phyloP scores from a whole-genome alignment of 1,284 basidiomycete species.

The Amylostereum areolatum region DNA sequence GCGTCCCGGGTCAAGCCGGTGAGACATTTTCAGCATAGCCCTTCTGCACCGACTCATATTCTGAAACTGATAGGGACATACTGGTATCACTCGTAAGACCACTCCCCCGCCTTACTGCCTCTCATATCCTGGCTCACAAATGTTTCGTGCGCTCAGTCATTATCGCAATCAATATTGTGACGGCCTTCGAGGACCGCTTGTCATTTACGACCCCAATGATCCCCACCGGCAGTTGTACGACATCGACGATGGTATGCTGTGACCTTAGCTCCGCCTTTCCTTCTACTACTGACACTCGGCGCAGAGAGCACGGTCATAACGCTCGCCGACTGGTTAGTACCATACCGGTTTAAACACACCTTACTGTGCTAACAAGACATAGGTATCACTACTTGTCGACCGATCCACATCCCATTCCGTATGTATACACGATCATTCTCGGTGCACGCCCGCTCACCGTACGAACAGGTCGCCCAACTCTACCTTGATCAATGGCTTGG shows the following conservation, averaged over 20 bases:
- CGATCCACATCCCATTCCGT: background rate
- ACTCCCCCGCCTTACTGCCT: background rate
- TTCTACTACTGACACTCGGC: background rate
- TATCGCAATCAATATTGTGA: constrained; percentile 40
- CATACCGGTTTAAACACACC: background rate
- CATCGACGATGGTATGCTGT: constrained; percentile 34
- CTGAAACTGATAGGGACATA: constrained; percentile 13
- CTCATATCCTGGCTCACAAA: background rate
- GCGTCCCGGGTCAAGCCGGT: constrained; percentile 27
- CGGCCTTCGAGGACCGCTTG: constrained; percentile 20
- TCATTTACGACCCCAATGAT: constrained; percentile 37
- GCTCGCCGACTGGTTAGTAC: constrained; percentile 31
- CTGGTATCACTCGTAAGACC: constrained; percentile 16
- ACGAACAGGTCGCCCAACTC: constrained; percentile 22
- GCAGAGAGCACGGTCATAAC: constrained; percentile 31
- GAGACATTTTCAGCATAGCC: constrained; percentile 7
- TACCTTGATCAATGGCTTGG: constrained; percentile 43
- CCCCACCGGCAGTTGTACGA: constrained; percentile 33
- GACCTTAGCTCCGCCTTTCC: background rate
- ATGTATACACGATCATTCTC: constrained; percentile 1
- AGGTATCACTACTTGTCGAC: constrained; percentile 25
- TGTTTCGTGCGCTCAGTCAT: constrained; percentile 8
- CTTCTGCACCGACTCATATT: no score
- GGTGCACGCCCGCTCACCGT: background rate
- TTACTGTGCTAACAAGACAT: background rate